phyloP scores from a whole-genome alignment of 192 early-diverging fungal species.

The Podila epigama region DNA sequence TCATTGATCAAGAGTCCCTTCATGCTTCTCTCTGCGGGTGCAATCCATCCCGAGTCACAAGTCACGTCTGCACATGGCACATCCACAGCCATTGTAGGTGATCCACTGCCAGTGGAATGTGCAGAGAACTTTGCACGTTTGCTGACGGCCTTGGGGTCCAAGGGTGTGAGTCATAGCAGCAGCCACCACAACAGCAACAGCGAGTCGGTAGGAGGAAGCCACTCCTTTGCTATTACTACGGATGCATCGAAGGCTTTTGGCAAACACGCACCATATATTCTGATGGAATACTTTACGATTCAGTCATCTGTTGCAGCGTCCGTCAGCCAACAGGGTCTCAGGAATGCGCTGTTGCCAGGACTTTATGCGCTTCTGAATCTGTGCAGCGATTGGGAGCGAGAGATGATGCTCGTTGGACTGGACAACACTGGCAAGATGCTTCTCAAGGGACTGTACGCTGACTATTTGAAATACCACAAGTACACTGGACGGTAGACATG shows the following conservation, averaged over 20 bases:
- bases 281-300: constrained; percentile 66
- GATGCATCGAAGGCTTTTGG: constrained; percentile 50
- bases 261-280: constrained; percentile 57
- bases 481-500: constrained; percentile 60
- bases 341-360: constrained; percentile 58
- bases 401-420: constrained; percentile 68
- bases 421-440: constrained; percentile 62
- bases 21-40: constrained; percentile 50
- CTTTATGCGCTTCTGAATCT: constrained; percentile 70
- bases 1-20: constrained; percentile 43
- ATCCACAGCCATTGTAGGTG: constrained; percentile 1
- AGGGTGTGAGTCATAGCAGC: constrained; percentile 8
- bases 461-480: constrained; percentile 60
- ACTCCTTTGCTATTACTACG: constrained; percentile 10
- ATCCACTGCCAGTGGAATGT: constrained; percentile 30
- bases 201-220: constrained; percentile 5
- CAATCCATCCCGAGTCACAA: constrained; percentile 22
- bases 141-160: constrained; percentile 39
- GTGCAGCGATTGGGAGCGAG: constrained; percentile 69
- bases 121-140: constrained; percentile 48
- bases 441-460: constrained; percentile 57
- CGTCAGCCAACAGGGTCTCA: constrained; percentile 48
- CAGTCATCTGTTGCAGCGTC: constrained; percentile 57
- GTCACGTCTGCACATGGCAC: too few species aligned
- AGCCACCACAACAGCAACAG: neutral